Conservation (phyloP, 352 stramenopile species). For the Lagenidium giganteum region DNA sequence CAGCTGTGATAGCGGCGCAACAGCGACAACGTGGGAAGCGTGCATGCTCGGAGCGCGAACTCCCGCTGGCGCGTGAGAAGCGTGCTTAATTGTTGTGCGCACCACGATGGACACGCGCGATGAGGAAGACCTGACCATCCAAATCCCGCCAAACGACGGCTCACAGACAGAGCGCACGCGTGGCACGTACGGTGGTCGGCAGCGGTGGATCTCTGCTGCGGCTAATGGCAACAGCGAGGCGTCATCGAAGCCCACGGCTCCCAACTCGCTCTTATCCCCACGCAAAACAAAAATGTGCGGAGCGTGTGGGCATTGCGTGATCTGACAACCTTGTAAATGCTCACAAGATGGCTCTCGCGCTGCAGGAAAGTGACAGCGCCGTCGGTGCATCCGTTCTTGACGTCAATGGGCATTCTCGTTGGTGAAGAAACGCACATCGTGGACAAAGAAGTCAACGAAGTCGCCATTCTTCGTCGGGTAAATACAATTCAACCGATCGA, state of each 20-base stretch:
- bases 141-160: constrained; percentile 61
- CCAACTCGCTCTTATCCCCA: no score
- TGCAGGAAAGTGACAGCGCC: constrained; percentile 51
- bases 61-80: no score
- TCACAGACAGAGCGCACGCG: constrained; percentile 65
- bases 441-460: constrained; percentile 75
- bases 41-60: no score
- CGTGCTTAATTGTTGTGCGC: neutral
- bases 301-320: no score
- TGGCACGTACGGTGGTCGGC: constrained; percentile 63
- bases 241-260: constrained; percentile 25
- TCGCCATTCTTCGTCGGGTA: constrained; percentile 57
- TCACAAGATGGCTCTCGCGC: constrained; percentile 3
- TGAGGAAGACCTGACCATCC: constrained; percentile 65
- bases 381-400: constrained; percentile 67
- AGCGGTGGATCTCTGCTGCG: constrained; percentile 55
- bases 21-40: no score
- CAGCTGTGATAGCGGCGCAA: no score
- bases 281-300: no score
- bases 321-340: no score
- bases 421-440: constrained; percentile 77
- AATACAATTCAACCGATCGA: neutral
- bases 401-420: constrained; percentile 67
- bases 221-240: constrained; percentile 30
- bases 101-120: constrained; percentile 35